Percentiles rank a stretch among this genome's conserved stretches.
Conservation (phyloP, 2,329 filamentous ascomycete genomes). For the Penicillium brasilianum region DNA sequence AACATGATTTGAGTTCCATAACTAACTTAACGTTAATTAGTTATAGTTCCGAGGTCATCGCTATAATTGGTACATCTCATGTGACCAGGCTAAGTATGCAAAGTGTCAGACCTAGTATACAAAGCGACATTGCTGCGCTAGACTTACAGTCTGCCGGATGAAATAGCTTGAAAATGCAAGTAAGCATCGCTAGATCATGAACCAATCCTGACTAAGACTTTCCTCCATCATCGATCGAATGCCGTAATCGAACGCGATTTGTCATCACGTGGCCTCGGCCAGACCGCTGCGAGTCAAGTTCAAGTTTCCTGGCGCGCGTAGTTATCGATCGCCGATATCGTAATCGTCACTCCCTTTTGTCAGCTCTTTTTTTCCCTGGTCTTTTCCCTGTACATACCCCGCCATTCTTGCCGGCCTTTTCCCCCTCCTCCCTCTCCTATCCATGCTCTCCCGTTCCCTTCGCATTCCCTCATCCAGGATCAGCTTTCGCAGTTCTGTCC, state of each 20-base stretch:
- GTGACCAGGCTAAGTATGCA: too few relatives aligned
- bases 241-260: conserved; percentile 11
- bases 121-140: neutral
- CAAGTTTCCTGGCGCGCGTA: conserved; percentile 3
- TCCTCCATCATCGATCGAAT: neutral
- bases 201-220: too few relatives aligned
- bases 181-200: neutral
- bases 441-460: conserved; percentile 34
- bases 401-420: neutral
- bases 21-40: too few relatives aligned
- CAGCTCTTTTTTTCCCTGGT: conserved; percentile 13
- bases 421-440: conserved; percentile 14
- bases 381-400: conserved; percentile 27
- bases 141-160: neutral
- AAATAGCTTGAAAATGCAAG: neutral
- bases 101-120: neutral
- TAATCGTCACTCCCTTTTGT: conserved; percentile 17
- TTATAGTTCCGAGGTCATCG: too few relatives aligned
- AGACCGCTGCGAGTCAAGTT: neutral
- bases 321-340: conserved; percentile 26
- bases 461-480: conserved; percentile 25
- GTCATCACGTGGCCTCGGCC: conserved; percentile 25
- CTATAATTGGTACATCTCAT: too few relatives aligned
- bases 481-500: conserved; percentile 30
- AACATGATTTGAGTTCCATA: neutral